phyloP scores from a whole-genome alignment of 2,329 filamentous ascomycete species.

The Didymella sp. region DNA sequence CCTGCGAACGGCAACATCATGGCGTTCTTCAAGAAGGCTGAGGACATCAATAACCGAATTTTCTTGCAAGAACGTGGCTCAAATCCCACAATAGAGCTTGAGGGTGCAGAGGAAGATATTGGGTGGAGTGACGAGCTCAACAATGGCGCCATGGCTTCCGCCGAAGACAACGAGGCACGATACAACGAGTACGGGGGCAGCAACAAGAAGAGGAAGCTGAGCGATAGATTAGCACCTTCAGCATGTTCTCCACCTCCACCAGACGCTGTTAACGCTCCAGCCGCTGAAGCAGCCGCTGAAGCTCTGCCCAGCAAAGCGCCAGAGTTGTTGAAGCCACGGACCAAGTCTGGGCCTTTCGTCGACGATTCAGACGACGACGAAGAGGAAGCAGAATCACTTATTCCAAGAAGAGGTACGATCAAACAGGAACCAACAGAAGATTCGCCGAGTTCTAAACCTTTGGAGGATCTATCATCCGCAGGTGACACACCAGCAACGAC shows the following conservation, averaged over 20 bases:
- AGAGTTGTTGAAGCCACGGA: constrained; percentile 34
- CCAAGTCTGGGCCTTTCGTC: constrained; percentile 68
- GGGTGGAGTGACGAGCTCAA: constrained; percentile 42
- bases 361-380: constrained; percentile 71
- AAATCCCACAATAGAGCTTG: constrained; percentile 29
- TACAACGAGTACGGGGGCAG: constrained; percentile 55
- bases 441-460: constrained; percentile 31
- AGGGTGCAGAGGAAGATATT: constrained; percentile 34
- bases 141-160: constrained; percentile 21
- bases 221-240: constrained; percentile 51
- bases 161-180: constrained; percentile 37
- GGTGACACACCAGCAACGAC: constrained; percentile 16
- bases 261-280: constrained; percentile 9
- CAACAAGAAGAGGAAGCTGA: constrained; percentile 52
- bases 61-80: constrained; percentile 46
- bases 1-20: constrained; percentile 61
- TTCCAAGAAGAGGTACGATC: constrained; percentile 34
- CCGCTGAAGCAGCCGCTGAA: constrained; percentile 4
- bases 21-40: constrained; percentile 62
- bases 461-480: constrained; percentile 23
- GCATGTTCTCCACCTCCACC: constrained; percentile 41
- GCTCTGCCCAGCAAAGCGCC: constrained; percentile 8
- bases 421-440: constrained; percentile 18
- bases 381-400: constrained; percentile 11
- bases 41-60: constrained; percentile 49